Base-by-base conservation (phyloP, 331 rosid species). In the Dryas integrifolia region DNA sequence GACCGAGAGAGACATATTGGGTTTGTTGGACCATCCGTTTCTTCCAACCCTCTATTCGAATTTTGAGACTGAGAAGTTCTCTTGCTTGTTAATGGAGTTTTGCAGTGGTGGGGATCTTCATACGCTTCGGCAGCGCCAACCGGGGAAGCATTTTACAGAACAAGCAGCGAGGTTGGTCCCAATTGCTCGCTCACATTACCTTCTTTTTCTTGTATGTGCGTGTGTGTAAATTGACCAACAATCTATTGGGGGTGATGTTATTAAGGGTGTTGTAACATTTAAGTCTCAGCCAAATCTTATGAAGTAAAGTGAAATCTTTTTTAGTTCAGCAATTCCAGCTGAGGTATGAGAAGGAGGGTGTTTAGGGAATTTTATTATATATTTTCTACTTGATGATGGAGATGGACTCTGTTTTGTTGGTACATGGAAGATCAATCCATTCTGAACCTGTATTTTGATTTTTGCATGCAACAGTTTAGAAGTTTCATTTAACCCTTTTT, bases 71-170 rank as follows among this genome's bases (percentile, higher is more conserved):
- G 86, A 86, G 1, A 86, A 86, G 69, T 86, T 86, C 45, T 81
- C 86, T 67, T 86, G 88, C 86, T 82, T 86, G 82, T 72, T 86
- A 24, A 86, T 84, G 90, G 90, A 86, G 85, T 86, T 81, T 68
- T 86, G 90, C 81, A 76, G 84, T 40, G 90, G 90, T 40, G 90
- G 90, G 3, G 88, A 86, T 77, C 86, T 86, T 61, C 90, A 86
- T 45, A 80, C 88, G 16, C 83, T 84, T 44, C 72, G 90, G 35
- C 88, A 86, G 68, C 86, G 86, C 67, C 90, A 81, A 68, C 88
- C 77, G 3, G 79, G 78, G 72, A 86, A 84, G 81, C 83, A 79
- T 58, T 86, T 84, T 58, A 65, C 83, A 3, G 88, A 86, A 67
- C 90, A 81, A 44, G 85, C 85, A 9, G 86, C 90, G 0, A 81